Evolutionary conservation across 768 basidiomycete genomes (phyloP).

Genomic region (Amanita muscaria): DNA sequence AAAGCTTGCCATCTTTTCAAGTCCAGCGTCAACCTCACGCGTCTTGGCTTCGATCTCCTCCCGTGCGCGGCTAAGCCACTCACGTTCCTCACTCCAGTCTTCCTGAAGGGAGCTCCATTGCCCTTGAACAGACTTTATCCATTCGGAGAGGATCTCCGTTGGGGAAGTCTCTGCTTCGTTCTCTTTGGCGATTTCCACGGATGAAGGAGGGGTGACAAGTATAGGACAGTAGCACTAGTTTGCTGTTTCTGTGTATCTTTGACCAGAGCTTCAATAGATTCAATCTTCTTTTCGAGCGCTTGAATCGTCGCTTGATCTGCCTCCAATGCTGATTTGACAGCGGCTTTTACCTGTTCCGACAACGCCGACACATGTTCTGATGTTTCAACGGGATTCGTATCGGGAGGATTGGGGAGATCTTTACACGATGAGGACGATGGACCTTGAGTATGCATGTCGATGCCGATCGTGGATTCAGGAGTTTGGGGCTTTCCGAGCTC

Average conservation of each 20-base stretch:
- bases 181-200: background rate
- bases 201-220: constrained; percentile 7
- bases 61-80: constrained; percentile 59
- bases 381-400: no score
- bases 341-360: constrained; percentile 63
- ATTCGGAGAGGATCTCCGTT: no score
- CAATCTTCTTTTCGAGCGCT: constrained; percentile 60
- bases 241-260: constrained; percentile 34
- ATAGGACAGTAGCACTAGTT: no score
- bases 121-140: no score
- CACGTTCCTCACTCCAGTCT: constrained; percentile 71
- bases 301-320: constrained; percentile 72
- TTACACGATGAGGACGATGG: constrained; percentile 19
- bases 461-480: constrained; percentile 61
- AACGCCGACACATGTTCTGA: constrained; percentile 60
- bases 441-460: constrained; percentile 5
- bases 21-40: constrained; percentile 46
- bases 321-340: constrained; percentile 65
- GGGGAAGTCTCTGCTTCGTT: constrained; percentile 32
- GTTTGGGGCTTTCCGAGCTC: constrained; percentile 68
- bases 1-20: constrained; percentile 36
- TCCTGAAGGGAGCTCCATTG: constrained; percentile 70
- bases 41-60: constrained; percentile 74
- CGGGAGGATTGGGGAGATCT: constrained; percentile 14
- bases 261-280: constrained; percentile 55